Evolutionary conservation across 495 filamentous ascomycete species (phyloP), one percentile per base, ranked within the genome.

Genomic region (Rhypophila decipiens): DNA sequence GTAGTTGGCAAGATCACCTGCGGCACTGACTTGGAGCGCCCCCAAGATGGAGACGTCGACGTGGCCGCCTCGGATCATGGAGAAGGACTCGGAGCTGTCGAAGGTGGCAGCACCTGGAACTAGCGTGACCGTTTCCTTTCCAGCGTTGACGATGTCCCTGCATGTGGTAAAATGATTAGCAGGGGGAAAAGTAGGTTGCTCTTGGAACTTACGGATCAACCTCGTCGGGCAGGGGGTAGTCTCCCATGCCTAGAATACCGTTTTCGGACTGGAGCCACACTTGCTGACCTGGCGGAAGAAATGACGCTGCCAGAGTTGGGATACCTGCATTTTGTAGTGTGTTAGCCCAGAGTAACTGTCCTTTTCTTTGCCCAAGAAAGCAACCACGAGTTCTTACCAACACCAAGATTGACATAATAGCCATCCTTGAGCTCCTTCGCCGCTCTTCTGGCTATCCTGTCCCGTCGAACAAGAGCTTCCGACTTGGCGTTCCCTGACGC

Each of bases 401-500:
- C 78, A 11, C 81, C 81, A 0, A 85, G 65, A 55, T 85, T 85
- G n/a, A 79, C 80, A 55, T 85, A 85, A 57, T 65, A 83, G 9
- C 81, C 81, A 37, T 79, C 63, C 59, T 78, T 79, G 36, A 85
- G 67, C 59, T 85, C 80, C 59, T 78, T 76, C 0, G 79, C 75
- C 12, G 80, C 79, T 23, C 81, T 60, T 31, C 68, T 68, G 0
- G 80, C 80, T 44, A 85, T 84, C 35, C 79, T 68, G 51, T 77
- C 71, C 24, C 80, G 60, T 43, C 74, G 66, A 19, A 60, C 53
- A 9, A 64, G 63, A 17, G 72, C 63, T 1, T 57, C 57, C 8
- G 56, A 45, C 21, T 55, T 55, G 11, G 48, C 37, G 1, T 7
- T 23, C 1, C 5, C n/a, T 4, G 23, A 21, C 34, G 4, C 15